Percentiles rank a stretch among this genome's conserved stretches.
Evolutionary conservation across 164 flowering plant genomes (phyloP).

Genomic region (Vitis riparia): DNA sequence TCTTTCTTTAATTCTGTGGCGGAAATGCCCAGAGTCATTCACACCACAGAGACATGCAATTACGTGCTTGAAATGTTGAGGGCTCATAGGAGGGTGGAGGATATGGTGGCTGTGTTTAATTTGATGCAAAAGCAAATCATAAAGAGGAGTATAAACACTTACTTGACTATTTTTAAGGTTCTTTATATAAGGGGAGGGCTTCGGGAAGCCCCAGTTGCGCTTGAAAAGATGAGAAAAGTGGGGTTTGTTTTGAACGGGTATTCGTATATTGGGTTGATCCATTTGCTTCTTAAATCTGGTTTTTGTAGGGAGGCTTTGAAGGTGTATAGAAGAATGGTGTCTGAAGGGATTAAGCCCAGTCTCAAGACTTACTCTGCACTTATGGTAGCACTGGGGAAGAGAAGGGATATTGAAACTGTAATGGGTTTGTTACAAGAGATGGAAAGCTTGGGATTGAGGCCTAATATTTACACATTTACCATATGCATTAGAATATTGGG

Average conservation of each 20-base stretch:
- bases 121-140: conserved; percentile 90
- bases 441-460: conserved; percentile 79
- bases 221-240: conserved; percentile 55
- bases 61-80: conserved; percentile 82
- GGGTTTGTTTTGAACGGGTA: conserved; percentile 83
- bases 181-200: conserved; percentile 66
- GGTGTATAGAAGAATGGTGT: conserved; percentile 72
- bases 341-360: conserved; percentile 77
- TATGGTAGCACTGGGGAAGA: conserved; percentile 86
- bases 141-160: conserved; percentile 64
- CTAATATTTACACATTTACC: conserved; percentile 82
- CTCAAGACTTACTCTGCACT: conserved; percentile 90
- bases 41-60: conserved; percentile 80
- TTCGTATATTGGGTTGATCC: conserved; percentile 85
- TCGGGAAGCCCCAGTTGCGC: conserved; percentile 57
- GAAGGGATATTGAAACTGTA: conserved; percentile 69
- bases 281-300: conserved; percentile 71
- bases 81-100: conserved; percentile 49
- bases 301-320: conserved; percentile 67
- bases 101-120: conserved; percentile 77
- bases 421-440: conserved; percentile 72
- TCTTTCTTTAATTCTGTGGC: conserved; percentile 61
- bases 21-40: conserved; percentile 48
- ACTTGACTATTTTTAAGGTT: conserved; percentile 62
- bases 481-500: conserved; percentile 90